Evolutionary conservation across 2,329 filamentous ascomycete genomes (phyloP).

Genomic region (Balansia obtecta): DNA sequence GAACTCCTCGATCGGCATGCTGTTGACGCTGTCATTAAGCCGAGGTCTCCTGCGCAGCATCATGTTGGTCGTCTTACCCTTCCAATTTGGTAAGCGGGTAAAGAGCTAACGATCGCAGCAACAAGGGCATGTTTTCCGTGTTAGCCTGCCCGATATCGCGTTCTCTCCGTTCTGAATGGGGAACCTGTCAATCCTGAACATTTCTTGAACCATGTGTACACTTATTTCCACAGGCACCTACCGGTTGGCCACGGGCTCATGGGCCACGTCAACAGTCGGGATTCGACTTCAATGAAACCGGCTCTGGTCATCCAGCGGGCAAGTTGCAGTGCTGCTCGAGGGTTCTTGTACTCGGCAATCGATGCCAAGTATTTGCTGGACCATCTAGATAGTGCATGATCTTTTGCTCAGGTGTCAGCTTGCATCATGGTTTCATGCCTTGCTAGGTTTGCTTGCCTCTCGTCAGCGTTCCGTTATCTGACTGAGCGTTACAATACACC

Average conservation of each 20-base stretch:
- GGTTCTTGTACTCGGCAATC: conserved; percentile 52
- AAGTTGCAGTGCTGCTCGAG: conserved; percentile 49
- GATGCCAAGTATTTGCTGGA: conserved; percentile 51
- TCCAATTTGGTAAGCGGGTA: conserved; percentile 42
- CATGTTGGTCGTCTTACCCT: conserved; percentile 23
- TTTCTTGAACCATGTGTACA: not conserved
- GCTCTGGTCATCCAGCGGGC: conserved; percentile 44
- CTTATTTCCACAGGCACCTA: conserved; percentile 21
- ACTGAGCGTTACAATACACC: conserved; percentile 75
- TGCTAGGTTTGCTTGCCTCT: conserved; percentile 30
- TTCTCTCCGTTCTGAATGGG: conserved; percentile 32
- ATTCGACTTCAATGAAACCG: conserved; percentile 58
- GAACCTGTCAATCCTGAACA: not conserved
- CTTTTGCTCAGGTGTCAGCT: conserved; percentile 21
- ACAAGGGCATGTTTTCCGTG: conserved; percentile 38
- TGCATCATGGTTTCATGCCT: not conserved
- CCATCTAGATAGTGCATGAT: conserved; percentile 55
- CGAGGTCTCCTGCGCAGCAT: not conserved
- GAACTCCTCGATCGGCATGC: conserved; percentile 46
- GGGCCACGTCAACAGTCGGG: conserved; percentile 51
- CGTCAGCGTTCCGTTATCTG: conserved; percentile 67
- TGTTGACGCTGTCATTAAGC: conserved; percentile 14
- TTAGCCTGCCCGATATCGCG: conserved; percentile 41
- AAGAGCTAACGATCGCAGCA: conserved; percentile 41
- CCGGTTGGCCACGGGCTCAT: conserved; percentile 58